phyloP scores from a whole-genome alignment of 1,284 basidiomycete genomes.

The Stereum hirsutum region DNA sequence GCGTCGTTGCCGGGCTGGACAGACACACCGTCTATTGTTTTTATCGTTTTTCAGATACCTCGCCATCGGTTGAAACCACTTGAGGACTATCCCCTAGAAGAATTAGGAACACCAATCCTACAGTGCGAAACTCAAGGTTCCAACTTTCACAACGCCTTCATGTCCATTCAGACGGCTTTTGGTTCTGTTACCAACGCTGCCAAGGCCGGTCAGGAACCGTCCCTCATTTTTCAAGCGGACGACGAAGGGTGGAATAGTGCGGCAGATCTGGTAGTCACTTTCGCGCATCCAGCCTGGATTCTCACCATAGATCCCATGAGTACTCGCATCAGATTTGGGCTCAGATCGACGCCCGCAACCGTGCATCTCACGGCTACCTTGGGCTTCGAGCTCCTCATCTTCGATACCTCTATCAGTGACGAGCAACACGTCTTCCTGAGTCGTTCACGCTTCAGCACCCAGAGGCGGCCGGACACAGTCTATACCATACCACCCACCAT shows the following conservation, averaged over 20 bases:
- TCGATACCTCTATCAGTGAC: background rate
- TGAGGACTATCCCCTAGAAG: constrained; percentile 7
- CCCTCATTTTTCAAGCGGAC: constrained; percentile 24
- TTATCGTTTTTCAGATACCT: constrained; percentile 25
- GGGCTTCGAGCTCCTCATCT: background rate
- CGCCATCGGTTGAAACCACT: constrained; percentile 20
- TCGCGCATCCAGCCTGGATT: constrained; percentile 19
- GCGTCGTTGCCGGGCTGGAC: constrained; percentile 22
- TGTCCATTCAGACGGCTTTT: constrained; percentile 22
- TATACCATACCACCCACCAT: background rate
- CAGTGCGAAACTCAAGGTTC: constrained; percentile 20
- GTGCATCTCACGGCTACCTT: background rate
- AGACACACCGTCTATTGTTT: constrained; percentile 15
- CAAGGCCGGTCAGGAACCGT: constrained; percentile 15
- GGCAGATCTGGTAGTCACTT: constrained; percentile 24
- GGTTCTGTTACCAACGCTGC: constrained; percentile 17
- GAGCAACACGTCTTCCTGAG: background rate
- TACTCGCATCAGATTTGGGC: constrained; percentile 17
- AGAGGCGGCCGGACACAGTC: background rate
- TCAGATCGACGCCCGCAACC: constrained; percentile 17
- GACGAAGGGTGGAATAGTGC: constrained; percentile 19
- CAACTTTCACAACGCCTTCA: constrained; percentile 19
- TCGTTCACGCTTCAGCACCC: background rate
- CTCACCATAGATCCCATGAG: constrained; percentile 17
- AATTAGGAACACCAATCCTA: constrained; percentile 20